Percentiles rank a stretch among this genome's conserved stretches.
These are phyloP conservation scores for Cadophora malorum DNA, from an alignment of 2,329 filamentous ascomycete genomes.

Conservation along the genomic window DNA sequence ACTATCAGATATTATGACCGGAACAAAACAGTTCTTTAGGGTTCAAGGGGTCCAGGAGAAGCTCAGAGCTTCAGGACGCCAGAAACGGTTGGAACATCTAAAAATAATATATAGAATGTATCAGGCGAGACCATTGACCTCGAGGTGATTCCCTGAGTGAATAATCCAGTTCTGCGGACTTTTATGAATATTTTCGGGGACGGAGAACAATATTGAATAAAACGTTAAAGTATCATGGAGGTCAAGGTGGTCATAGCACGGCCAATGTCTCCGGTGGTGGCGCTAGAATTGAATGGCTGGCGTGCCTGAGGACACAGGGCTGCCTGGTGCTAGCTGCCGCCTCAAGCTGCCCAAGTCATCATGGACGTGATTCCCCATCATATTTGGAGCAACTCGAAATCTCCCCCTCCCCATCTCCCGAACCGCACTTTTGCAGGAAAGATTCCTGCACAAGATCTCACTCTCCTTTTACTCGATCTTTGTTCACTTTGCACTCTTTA, in stretches of 20 bases:
- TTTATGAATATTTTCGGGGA: background rate
- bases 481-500: background rate
- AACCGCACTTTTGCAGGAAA: background rate
- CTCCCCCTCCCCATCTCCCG: background rate
- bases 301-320: slow-evolving; percentile 14
- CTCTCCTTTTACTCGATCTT: background rate
- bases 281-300: background rate
- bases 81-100: background rate
- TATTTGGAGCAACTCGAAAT: slow-evolving; percentile 1
- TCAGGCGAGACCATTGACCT: background rate
- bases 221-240: background rate
- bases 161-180: background rate
- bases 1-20: background rate
- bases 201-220: background rate
- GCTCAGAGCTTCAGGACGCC: background rate
- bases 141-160: background rate
- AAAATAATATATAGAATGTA: background rate
- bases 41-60: slow-evolving; percentile 1
- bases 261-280: background rate
- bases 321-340: slow-evolving; percentile 10
- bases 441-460: background rate
- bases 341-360: background rate
- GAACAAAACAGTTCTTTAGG: background rate
- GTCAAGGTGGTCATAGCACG: slow-evolving; percentile 6
- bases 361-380: slow-evolving; percentile 1